phyloP scores from a whole-genome alignment of 352 stramenopile species.

The Pythium chondricola region DNA sequence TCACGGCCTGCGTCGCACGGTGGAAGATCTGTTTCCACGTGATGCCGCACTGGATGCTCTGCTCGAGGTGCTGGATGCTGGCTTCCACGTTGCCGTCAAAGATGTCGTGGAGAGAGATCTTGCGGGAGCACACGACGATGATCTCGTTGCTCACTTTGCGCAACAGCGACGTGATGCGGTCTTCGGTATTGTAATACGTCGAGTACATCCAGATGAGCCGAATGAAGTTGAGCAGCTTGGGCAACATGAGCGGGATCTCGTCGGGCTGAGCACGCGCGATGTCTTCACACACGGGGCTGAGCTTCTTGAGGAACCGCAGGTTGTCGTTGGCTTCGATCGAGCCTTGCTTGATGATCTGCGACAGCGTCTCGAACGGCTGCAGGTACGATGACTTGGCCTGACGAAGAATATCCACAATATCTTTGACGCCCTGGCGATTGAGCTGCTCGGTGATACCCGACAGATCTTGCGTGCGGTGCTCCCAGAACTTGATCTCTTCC shows the following conservation, averaged over 20 bases:
- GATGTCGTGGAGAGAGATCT: slow-evolving; percentile 87
- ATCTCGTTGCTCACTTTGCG: slow-evolving; percentile 95
- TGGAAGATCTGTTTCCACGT: slow-evolving; percentile 91
- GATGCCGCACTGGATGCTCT: slow-evolving; percentile 90
- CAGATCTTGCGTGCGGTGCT: slow-evolving; percentile 88
- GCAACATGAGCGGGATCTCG: slow-evolving; percentile 88
- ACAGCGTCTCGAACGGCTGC: slow-evolving; percentile 89
- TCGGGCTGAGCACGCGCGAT: slow-evolving; percentile 77
- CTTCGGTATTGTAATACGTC: slow-evolving; percentile 92
- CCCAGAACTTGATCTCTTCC: slow-evolving; percentile 96
- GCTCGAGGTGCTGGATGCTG: slow-evolving; percentile 85
- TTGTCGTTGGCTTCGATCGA: slow-evolving; percentile 93
- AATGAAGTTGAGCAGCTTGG: slow-evolving; percentile 91
- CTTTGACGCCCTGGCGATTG: slow-evolving; percentile 84
- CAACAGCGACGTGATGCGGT: slow-evolving; percentile 89
- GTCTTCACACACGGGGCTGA: slow-evolving; percentile 87
- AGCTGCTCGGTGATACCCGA: slow-evolving; percentile 93
- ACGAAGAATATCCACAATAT: slow-evolving; percentile 83
- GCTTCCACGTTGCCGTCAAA: slow-evolving; percentile 91
- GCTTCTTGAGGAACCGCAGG: slow-evolving; percentile 90
- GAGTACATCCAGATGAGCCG: slow-evolving; percentile 93
- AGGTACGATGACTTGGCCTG: slow-evolving; percentile 92
- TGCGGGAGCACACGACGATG: slow-evolving; percentile 85
- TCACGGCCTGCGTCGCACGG: slow-evolving; percentile 52
- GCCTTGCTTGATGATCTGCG: slow-evolving; percentile 90